Conservation (phyloP, 495 filamentous ascomycete genomes). For the Penicillium dipodomyicola region DNA sequence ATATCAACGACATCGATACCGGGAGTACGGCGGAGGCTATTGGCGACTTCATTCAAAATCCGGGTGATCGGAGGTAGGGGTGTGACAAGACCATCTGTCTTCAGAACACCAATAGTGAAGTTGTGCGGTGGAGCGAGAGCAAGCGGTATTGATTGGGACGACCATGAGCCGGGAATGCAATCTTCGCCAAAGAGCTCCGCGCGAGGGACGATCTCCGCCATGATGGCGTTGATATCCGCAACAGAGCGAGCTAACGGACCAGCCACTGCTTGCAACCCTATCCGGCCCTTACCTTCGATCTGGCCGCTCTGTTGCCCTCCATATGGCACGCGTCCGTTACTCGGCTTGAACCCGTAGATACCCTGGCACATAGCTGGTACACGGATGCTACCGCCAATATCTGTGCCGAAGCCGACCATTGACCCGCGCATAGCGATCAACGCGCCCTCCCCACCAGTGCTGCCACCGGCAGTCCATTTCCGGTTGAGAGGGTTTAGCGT, state of each 20-base stretch:
- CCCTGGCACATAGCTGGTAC: constrained; percentile 60
- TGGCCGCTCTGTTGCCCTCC: constrained; percentile 47
- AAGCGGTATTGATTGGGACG: constrained; percentile 21
- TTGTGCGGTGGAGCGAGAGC: constrained; percentile 23
- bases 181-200: constrained; percentile 49
- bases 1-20: constrained; percentile 56
- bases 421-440: constrained; percentile 60
- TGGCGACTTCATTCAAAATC: constrained; percentile 52
- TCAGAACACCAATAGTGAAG: constrained; percentile 54
- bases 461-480: constrained; percentile 57
- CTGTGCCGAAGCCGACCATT: constrained; percentile 65
- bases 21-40: constrained; percentile 36
- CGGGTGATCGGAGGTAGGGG: constrained; percentile 58
- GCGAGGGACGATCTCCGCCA: constrained; percentile 50
- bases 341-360: constrained; percentile 60
- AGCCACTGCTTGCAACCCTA: constrained; percentile 47
- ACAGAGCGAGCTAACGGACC: constrained; percentile 50
- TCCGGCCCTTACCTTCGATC: constrained; percentile 36
- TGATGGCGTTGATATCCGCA: constrained; percentile 46
- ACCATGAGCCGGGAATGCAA: constrained; percentile 51
- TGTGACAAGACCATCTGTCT: constrained; percentile 54
- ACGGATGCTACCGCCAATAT: constrained; percentile 62
- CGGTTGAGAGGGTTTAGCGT: constrained; percentile 63
- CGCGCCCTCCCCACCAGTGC: constrained; percentile 65
- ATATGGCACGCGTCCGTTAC: constrained; percentile 54